Base-by-base conservation (phyloP, 768 basidiomycete genomes). In the Pulveroboletus sp. region DNA sequence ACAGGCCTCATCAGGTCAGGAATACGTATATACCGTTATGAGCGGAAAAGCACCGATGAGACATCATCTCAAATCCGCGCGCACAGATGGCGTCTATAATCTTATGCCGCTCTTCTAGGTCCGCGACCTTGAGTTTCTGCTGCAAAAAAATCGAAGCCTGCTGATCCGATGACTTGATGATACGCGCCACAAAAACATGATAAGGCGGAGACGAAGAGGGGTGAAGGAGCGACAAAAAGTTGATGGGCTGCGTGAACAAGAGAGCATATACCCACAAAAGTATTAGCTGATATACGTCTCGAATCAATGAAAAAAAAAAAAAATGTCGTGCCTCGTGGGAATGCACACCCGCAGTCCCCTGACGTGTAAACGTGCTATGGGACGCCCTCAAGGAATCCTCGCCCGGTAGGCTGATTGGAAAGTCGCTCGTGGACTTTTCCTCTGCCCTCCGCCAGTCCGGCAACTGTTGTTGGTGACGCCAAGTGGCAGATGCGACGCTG, bases 1-100 rank as follows among this genome's bases (percentile, higher is more conserved):
- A 47, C 21, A 51, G 50, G 31, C 52, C 42, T 26, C 28, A 43
- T 41, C 45, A 24, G 35, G 54, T 59, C 39, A 42, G 52, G 28
- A 6, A 32, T 35, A 42, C 12, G 17, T 11, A 33, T n/a, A 21
- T 45, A 30, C 27, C 50, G 45, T 54, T 39, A 40, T 33, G 17
- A 28, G 51, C 18, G n/a, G 28, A 50, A 52, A 42, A 41, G 33
- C 62, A 86, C 86, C 88, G 76, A 64, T 90, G 85, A 50, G 88
- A 89, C 90, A 93, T 93, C 90, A 92, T 92, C 65, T 93, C 90
- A 54, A 87, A 89, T 1, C 90, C 89, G 11, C 83, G 79, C 36
- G 81, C 76, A 52, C 88, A 89, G 49, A 92, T 92, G 41, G 90
- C 90, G 59, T 91, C 88, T 14, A 93, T 84, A 39, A 93, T 92